Conservation (phyloP, 345 rosid species). For the Triadica sebifera region DNA sequence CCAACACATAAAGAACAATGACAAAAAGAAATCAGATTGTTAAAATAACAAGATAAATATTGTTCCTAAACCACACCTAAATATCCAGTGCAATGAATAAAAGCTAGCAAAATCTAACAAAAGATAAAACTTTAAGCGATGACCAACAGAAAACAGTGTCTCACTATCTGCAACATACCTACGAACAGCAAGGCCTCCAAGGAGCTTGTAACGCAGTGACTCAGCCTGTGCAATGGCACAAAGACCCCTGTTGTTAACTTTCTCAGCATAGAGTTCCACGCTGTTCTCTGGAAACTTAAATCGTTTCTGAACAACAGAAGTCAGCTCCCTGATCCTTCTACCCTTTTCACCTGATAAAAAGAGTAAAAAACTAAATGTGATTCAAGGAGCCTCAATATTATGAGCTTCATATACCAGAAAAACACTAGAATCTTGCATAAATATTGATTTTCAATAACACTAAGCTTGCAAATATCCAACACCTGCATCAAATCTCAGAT, state of each 20-base stretch:
- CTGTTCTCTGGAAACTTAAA: slow-evolving; percentile 37
- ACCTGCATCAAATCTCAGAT: neutral
- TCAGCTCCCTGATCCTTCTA: slow-evolving; percentile 32
- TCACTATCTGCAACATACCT: slow-evolving; percentile 14
- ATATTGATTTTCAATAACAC: too few species aligned
- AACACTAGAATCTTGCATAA: neutral
- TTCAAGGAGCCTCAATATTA: too few species aligned
- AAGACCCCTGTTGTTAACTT: slow-evolving; percentile 35
- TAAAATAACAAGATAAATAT: neutral
- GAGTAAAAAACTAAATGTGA: neutral
- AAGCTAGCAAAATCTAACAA: neutral
- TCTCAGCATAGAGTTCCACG: slow-evolving; percentile 38
- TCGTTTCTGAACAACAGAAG: slow-evolving; percentile 33
- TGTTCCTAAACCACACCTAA: slow-evolving; percentile 8
- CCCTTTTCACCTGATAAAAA: slow-evolving; percentile 31
- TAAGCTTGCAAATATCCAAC: too few species aligned
- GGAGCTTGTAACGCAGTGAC: slow-evolving; percentile 42
- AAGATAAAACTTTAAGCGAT: neutral
- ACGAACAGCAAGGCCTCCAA: slow-evolving; percentile 38
- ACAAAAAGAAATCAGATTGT: neutral
- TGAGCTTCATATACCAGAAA: too few species aligned
- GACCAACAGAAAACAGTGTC: neutral
- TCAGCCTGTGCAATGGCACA: slow-evolving; percentile 40
- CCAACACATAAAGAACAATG: neutral
- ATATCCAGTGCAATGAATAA: neutral